Percentiles rank a stretch among this genome's conserved stretches.
phyloP scores from a whole-genome alignment of 306 rosid species.

The Inga leiocalycina region DNA sequence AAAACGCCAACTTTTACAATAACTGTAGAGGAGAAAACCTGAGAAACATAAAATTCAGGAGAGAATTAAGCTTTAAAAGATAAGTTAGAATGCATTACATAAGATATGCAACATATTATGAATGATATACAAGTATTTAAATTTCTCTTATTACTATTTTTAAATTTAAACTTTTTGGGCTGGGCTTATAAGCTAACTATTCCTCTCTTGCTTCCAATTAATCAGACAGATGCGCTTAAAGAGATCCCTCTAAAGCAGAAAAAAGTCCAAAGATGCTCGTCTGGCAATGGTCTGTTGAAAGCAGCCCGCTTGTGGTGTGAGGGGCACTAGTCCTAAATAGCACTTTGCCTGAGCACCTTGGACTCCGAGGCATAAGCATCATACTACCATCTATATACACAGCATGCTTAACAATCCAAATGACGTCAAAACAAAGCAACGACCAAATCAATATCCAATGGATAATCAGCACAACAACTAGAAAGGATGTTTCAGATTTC shows the following conservation, averaged over 20 bases:
- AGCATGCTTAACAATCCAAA: not conserved
- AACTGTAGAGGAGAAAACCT: conserved; percentile 30
- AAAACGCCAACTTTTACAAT: conserved; percentile 20
- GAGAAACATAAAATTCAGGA: not conserved
- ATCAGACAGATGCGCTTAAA: not conserved
- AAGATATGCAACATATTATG: not conserved
- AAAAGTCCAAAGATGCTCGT: not conserved
- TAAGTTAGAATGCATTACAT: not conserved
- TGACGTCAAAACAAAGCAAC: not conserved
- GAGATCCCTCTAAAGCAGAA: not conserved
- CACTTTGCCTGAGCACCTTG: not conserved
- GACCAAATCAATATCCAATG: not conserved
- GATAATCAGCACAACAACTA: not conserved
- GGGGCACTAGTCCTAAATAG: not conserved
- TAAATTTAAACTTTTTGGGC: not conserved
- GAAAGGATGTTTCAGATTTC: too few species aligned
- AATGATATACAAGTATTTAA: not conserved
- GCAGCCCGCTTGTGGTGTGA: not conserved
- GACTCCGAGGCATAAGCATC: not conserved
- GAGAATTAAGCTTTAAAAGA: not conserved
- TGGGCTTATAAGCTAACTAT: not conserved
- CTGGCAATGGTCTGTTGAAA: not conserved
- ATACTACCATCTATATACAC: not conserved
- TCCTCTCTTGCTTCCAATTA: not conserved
- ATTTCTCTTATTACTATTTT: not conserved